Evolutionary conservation across 2,329 filamentous ascomycete genomes (phyloP).

Genomic region (Xylariaceae sp.): DNA sequence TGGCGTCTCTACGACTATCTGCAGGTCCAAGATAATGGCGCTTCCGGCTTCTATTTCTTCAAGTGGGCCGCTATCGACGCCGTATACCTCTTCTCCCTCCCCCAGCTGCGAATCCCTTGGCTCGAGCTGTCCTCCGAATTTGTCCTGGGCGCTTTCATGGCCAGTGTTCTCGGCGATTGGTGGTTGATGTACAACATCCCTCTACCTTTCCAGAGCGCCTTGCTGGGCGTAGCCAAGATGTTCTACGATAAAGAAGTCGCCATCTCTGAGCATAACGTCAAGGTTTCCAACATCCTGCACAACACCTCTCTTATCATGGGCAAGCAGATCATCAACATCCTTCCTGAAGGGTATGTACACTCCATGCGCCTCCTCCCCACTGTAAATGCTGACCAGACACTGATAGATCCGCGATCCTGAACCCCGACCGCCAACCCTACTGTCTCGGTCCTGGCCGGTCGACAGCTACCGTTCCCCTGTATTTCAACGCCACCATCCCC

Average conservation of each 20-base stretch:
- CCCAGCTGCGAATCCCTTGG: slow-evolving; percentile 90
- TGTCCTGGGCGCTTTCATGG: slow-evolving; percentile 65
- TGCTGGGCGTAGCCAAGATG: slow-evolving; percentile 70
- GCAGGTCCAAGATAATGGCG: slow-evolving; percentile 70
- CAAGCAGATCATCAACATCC: slow-evolving; percentile 94
- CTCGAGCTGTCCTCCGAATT: slow-evolving; percentile 80
- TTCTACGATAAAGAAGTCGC: slow-evolving; percentile 91
- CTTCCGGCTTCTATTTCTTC: slow-evolving; percentile 84
- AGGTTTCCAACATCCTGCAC: slow-evolving; percentile 80
- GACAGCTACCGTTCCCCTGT: slow-evolving; percentile 70
- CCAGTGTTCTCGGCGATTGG: slow-evolving; percentile 71
- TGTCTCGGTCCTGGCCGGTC: slow-evolving; percentile 67
- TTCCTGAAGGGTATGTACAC: slow-evolving; percentile 73
- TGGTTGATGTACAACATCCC: slow-evolving; percentile 50
- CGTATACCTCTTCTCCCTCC: slow-evolving; percentile 80
- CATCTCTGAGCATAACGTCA: slow-evolving; percentile 89
- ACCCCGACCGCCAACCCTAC: slow-evolving; percentile 75
- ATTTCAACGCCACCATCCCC: slow-evolving; percentile 89
- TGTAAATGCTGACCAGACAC: slow-evolving; percentile 26
- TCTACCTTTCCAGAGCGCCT: slow-evolving; percentile 61
- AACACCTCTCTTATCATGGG: slow-evolving; percentile 92
- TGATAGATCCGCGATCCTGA: slow-evolving; percentile 73
- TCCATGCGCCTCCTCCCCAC: background rate
- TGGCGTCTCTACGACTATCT: slow-evolving; percentile 89
- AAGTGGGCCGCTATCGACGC: slow-evolving; percentile 93